These are phyloP conservation scores for Xylariales sp. DNA, from an alignment of 2,329 filamentous ascomycete genomes.

Conservation along the genomic window DNA sequence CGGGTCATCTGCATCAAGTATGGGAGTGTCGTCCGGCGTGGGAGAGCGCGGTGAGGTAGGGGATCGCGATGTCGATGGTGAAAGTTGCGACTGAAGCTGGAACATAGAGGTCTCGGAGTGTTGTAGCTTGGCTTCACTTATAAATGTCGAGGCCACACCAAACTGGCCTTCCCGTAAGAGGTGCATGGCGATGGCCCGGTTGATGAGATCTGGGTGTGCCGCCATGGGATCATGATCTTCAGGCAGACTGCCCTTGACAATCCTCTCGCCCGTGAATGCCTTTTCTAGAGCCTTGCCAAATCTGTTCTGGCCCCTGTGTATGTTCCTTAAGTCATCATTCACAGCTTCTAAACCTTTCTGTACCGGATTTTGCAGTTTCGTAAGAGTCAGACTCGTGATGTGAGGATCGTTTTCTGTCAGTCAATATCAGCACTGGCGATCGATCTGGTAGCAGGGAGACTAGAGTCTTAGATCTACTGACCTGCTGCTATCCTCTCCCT, in stretches of 20 bases:
- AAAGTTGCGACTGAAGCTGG: slow-evolving; percentile 19
- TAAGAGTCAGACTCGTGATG: slow-evolving; percentile 67
- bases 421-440: slow-evolving; percentile 1
- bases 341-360: slow-evolving; percentile 76
- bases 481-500: slow-evolving; percentile 69
- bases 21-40: slow-evolving; percentile 21
- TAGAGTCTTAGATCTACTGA: slow-evolving; percentile 32
- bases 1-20: slow-evolving; percentile 28
- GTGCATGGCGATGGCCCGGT: slow-evolving; percentile 94
- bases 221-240: slow-evolving; percentile 78
- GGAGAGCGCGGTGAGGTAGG: slow-evolving; percentile 14
- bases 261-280: slow-evolving; percentile 65
- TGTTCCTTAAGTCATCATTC: slow-evolving; percentile 75
- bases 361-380: slow-evolving; percentile 80
- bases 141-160: slow-evolving; percentile 77
- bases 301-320: slow-evolving; percentile 75
- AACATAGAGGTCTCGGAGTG: slow-evolving; percentile 8
- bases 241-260: slow-evolving; percentile 67
- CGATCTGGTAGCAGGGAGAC: background rate
- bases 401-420: slow-evolving; percentile 54
- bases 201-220: slow-evolving; percentile 71
- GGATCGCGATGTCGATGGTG: slow-evolving; percentile 17
- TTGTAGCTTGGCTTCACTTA: slow-evolving; percentile 58
- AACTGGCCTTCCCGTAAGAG: slow-evolving; percentile 93
- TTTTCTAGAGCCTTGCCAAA: slow-evolving; percentile 84